Base-by-base conservation (phyloP, 495 filamentous ascomycete species). In the Tuber melanosporum region DNA sequence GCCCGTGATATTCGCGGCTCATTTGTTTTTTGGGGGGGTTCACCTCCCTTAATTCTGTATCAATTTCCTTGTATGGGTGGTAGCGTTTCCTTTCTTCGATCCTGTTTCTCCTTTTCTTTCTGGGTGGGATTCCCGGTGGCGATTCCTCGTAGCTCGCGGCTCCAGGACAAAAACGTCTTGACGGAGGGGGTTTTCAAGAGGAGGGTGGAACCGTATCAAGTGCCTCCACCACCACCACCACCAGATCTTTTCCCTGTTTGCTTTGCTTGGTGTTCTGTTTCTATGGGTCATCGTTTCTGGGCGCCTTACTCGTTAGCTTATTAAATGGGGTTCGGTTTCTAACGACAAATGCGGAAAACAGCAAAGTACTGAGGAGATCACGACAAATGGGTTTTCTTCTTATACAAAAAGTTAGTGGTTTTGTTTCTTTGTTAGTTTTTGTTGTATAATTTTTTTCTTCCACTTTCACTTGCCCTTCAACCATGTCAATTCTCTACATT, bases 281-380 rank as follows among this genome's bases (percentile, higher is more conserved):
- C 74, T 74, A 77, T 74, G 74, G 74, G 78, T 74, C 76, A 81
- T 81, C 43, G 78, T 81, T 80, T 80, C 72, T 81, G 74, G 79
- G 79, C 78, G 78, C 78, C 78, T 77, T 79, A 71, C 77, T 76
- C 72, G 74, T 80, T 80, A 66, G 57, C 57, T 66, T 66, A 36
- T 66, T 66, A 66, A 66, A 66, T 36, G 57, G 57, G 57, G 57
- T 17, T 15, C 57, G 57, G 57, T 36, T 66, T 66, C 57, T 66
- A 66, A 66, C 57, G 57, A 66, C 57, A 66, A 66, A 36, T 26
- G 26, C 57, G 57, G 57, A 66, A 66, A 66, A 66, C 26, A 3
- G 57, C 57, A 66, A 66, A 66, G 57, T 36, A 66, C 57, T n/a
- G 57, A 36, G 5, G 57, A 32, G 57, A 62, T 62, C 57, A 62